Conservation (phyloP, 345 rosid species). For the Hirschfeldia incana region DNA sequence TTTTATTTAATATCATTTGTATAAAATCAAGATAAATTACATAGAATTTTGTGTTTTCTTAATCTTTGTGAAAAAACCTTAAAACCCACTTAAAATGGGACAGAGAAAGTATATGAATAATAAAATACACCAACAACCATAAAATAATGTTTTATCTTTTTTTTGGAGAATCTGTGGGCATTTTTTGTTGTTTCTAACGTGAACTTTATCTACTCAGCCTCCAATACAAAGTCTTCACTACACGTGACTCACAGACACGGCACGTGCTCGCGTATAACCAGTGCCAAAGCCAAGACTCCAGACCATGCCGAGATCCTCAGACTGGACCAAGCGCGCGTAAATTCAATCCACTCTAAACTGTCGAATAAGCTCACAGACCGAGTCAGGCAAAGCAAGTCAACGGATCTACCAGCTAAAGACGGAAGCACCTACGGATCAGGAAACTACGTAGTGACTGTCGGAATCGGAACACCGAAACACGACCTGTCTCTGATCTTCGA, state of each 20-base stretch:
- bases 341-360: constrained; percentile 55
- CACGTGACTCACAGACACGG: constrained; percentile 69
- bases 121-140: background rate
- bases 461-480: constrained; percentile 60
- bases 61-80: too few species aligned
- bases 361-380: constrained; percentile 25
- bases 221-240: constrained; percentile 47
- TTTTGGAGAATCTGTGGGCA: background rate
- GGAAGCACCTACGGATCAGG: constrained; percentile 58
- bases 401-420: constrained; percentile 57
- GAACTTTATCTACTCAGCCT: constrained; percentile 30
- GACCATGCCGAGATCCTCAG: constrained; percentile 51
- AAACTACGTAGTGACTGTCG: constrained; percentile 56
- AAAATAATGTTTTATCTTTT: background rate
- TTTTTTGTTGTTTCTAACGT: constrained; percentile 14
- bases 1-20: too few species aligned
- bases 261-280: constrained; percentile 48
- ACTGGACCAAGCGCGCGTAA: constrained; percentile 64
- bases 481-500: constrained; percentile 56
- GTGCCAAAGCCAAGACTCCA: constrained; percentile 33
- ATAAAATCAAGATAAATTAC: too few species aligned
- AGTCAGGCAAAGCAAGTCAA: constrained; percentile 22
- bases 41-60: too few species aligned
- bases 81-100: too few species aligned
- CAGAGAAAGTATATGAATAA: background rate